Evolutionary conservation across 2,329 filamentous ascomycete genomes (phyloP).

Genomic region (Emericellopsis atlantica): DNA sequence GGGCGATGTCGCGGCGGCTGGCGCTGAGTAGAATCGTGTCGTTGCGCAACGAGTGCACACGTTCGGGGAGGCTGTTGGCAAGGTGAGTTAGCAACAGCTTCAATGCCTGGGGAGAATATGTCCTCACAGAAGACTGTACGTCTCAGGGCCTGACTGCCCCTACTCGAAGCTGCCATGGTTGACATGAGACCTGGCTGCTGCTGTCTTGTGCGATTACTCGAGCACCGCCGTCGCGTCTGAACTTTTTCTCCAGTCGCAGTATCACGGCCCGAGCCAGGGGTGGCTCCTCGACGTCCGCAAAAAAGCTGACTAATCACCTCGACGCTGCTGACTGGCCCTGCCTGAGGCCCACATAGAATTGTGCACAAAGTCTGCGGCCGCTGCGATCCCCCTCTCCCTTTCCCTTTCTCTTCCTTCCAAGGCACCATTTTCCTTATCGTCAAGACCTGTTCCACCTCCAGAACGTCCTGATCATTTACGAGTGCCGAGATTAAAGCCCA

Average conservation of each 20-base stretch:
- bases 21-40: conserved; percentile 17
- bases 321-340: background rate
- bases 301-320: conserved; percentile 6
- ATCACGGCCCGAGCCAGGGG: background rate
- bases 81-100: background rate
- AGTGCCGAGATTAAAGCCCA: conserved; percentile 66
- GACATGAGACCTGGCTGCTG: background rate
- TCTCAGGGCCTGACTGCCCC: conserved; percentile 37
- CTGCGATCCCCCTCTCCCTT: conserved; percentile 14
- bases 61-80: conserved; percentile 13
- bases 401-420: conserved; percentile 27
- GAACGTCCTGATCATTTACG: conserved; percentile 81
- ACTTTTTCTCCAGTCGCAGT: conserved; percentile 10
- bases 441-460: conserved; percentile 59
- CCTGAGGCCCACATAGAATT: background rate
- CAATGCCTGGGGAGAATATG: background rate
- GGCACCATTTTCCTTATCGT: conserved; percentile 92
- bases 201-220: background rate
- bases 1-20: conserved; percentile 8
- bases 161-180: conserved; percentile 41
- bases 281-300: conserved; percentile 2
- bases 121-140: conserved; percentile 35
- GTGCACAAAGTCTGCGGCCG: conserved; percentile 5
- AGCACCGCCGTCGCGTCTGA: conserved; percentile 6
- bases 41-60: conserved; percentile 25